Evolutionary conservation across 2,329 filamentous ascomycete species (phyloP).

Genomic region (Sphaerulina vaccinii): DNA sequence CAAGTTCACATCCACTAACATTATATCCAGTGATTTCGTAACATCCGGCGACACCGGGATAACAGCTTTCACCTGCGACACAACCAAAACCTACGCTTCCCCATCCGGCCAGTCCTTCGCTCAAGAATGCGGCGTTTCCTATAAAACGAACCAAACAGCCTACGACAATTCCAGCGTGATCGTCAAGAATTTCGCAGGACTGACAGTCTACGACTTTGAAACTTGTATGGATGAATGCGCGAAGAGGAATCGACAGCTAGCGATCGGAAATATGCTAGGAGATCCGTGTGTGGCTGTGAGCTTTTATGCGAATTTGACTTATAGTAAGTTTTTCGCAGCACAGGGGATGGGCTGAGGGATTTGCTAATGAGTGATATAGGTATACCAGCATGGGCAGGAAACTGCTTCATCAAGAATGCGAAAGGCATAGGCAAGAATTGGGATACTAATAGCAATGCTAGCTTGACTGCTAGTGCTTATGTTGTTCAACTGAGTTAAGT

Average conservation of each 20-base stretch:
- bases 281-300: constrained; percentile 6
- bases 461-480: constrained; percentile 13
- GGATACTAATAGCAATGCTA: constrained; percentile 12
- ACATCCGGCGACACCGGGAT: constrained; percentile 12
- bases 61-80: constrained; percentile 8
- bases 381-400: constrained; percentile 13
- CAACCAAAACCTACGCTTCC: constrained; percentile 5
- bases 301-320: constrained; percentile 15
- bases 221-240: constrained; percentile 13
- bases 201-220: constrained; percentile 13
- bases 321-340: no score
- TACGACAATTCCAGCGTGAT: constrained; percentile 15
- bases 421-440: constrained; percentile 14
- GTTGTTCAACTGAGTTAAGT: constrained; percentile 2
- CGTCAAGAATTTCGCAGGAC: constrained; percentile 13
- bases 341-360: no score
- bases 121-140: constrained; percentile 13
- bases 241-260: constrained; percentile 9
- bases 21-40: background rate
- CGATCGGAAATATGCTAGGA: constrained; percentile 14
- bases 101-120: constrained; percentile 13
- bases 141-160: constrained; percentile 14
- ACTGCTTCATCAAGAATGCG: constrained; percentile 16
- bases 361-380: no score
- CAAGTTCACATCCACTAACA: background rate